Evolutionary conservation across 345 rosid species (phyloP).

Genomic region (Cardamine occulta): DNA sequence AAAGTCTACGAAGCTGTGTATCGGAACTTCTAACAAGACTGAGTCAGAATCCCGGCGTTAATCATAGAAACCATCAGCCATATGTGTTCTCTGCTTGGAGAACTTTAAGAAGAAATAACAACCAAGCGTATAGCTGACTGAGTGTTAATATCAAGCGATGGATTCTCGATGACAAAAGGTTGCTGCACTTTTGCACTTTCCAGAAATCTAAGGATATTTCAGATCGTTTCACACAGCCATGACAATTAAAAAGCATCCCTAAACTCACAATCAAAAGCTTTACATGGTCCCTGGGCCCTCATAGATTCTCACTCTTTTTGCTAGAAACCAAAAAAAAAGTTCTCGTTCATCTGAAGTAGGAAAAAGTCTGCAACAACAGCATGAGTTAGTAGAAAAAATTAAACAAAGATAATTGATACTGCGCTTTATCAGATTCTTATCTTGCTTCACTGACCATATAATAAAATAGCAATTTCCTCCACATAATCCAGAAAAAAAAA

Average conservation of each 20-base stretch:
- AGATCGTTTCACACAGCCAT: constrained; percentile 7
- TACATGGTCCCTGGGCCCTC: constrained; percentile 24
- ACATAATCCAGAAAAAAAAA: neutral
- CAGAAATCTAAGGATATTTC: constrained; percentile 1
- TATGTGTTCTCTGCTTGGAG: neutral
- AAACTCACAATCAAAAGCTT: constrained; percentile 25
- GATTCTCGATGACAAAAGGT: constrained; percentile 23
- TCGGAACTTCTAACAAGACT: neutral
- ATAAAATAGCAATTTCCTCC: neutral
- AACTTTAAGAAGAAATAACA: constrained; percentile 2
- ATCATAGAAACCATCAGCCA: constrained; percentile 9
- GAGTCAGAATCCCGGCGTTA: constrained; percentile 7
- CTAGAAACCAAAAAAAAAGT: neutral
- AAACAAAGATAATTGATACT: neutral
- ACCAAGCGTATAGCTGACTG: constrained; percentile 13
- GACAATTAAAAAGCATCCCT: neutral
- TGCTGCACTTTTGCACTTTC: constrained; percentile 39
- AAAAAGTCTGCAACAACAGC: neutral
- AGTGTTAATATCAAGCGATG: constrained; percentile 12
- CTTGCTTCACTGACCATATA: neutral
- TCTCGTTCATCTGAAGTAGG: neutral
- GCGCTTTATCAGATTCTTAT: constrained; percentile 13
- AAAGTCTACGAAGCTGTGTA: neutral
- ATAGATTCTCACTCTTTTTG: constrained; percentile 29
- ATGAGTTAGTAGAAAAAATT: neutral